Base-by-base conservation (phyloP, 2,329 filamentous ascomycete species). In the Tolypocladium ovalisporum region DNA sequence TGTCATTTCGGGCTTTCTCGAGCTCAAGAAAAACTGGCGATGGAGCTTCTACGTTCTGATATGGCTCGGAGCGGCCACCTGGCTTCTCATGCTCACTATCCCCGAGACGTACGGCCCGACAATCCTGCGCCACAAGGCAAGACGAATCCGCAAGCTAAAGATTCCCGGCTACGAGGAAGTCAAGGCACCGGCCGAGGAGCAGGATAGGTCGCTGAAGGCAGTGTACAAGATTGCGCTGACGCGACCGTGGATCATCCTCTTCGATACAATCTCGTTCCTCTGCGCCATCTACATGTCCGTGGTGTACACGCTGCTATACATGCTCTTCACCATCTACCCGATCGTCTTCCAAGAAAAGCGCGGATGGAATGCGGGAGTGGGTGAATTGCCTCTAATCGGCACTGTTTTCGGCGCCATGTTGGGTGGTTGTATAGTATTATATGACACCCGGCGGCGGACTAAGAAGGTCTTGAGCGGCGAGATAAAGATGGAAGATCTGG, bases 251-350 rank as follows among this genome's bases (percentile, higher is more conserved):
- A 70, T 75, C 51, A 77, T 82, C 49, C 69, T 82, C 4, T 75
- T 82, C 59, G 79, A 82, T 60, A 67, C 78, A 0, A 82, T 82
- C 40, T 79, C 77, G 0, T 71, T 81, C 54, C 67, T 79, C 4
- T 73, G 74, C 57, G 79, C 79, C 17, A 65, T 82, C 35, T 83
- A 82, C 62, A 71, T 81, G 63, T 73, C 75, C 1, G 71, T 82
- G 13, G 77, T 82, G 4, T 82, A 82, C 59, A 75, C 71, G 7
- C 69, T 81, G 1, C 68, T 80, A 10, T 82, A 82, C 66, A 83
- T 84, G 79, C 73, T 84, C 13, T 83, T 84, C 66, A 76, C 71
- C 27, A 82, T 82, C 57, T 83, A 83, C 56, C 78, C 76, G 3
- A 79, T 81, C 42, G 76, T 82, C 7, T 82, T 80, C 61, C 76